Conservation (phyloP, 306 rosid species). For the Prunus salicina region DNA sequence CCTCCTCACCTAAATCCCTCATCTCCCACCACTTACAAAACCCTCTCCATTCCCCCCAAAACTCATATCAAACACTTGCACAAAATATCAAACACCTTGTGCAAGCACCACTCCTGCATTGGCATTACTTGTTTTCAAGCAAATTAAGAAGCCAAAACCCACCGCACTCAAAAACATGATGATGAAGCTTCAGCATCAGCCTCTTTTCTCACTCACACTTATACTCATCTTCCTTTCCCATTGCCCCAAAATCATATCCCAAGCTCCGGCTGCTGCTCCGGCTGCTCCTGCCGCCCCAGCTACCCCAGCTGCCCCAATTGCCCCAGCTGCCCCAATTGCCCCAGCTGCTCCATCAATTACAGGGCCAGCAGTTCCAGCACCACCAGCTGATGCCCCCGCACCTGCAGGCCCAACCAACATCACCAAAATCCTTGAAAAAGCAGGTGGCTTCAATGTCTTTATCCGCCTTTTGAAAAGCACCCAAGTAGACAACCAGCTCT, state of each 20-base stretch:
- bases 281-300: background rate
- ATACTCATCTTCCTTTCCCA: constrained; percentile 26
- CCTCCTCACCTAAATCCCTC: no score
- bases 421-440: constrained; percentile 56
- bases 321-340: background rate
- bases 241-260: constrained; percentile 16
- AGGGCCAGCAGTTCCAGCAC: constrained; percentile 2
- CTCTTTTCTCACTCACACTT: constrained; percentile 26
- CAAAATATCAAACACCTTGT: no score
- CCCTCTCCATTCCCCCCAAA: no score
- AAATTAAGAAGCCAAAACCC: background rate
- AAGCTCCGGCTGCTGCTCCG: constrained; percentile 3
- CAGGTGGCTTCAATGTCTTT: constrained; percentile 50
- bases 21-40: no score
- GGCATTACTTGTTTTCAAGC: background rate
- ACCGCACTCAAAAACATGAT: constrained; percentile 9
- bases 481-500: constrained; percentile 47
- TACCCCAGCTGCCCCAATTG: background rate
- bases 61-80: no score
- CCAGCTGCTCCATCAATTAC: background rate
- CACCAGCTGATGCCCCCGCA: constrained; percentile 31
- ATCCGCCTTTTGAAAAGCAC: constrained; percentile 54
- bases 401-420: constrained; percentile 46
- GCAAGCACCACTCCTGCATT: no score
- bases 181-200: constrained; percentile 25